phyloP scores from a whole-genome alignment of 306 rosid genomes.

The Betula pendula region DNA sequence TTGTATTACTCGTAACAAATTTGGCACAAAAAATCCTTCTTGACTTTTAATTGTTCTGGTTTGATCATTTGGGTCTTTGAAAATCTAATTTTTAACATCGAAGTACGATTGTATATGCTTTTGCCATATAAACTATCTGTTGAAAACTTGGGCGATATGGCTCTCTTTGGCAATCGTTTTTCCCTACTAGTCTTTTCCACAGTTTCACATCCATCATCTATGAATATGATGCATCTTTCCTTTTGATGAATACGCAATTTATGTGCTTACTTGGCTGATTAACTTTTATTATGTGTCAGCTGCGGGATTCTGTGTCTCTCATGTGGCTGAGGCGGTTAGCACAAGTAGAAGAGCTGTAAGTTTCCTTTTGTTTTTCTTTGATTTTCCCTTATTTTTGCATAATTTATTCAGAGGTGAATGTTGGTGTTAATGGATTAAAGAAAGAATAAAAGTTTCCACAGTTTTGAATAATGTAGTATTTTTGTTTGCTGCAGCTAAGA shows the following conservation, averaged over 20 bases:
- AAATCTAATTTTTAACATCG: background rate
- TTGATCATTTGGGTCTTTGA: background rate
- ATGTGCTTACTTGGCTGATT: background rate
- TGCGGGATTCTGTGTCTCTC: slow-evolving; percentile 41
- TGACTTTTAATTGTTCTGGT: background rate
- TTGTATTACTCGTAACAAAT: background rate
- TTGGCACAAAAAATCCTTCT: background rate
- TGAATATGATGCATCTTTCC: background rate
- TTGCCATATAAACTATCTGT: background rate
- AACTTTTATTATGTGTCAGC: slow-evolving; percentile 29
- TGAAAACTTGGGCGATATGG: background rate
- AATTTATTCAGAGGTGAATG: background rate
- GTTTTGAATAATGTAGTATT: background rate
- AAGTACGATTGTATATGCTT: background rate
- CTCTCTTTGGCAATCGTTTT: background rate
- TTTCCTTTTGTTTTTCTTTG: background rate
- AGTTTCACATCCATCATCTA: background rate
- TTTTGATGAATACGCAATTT: background rate
- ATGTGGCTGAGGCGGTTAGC: slow-evolving; percentile 58
- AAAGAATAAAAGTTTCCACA: background rate
- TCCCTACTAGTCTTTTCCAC: background rate
- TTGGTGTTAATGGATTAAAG: background rate
- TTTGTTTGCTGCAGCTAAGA: slow-evolving; percentile 50
- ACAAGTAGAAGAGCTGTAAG: slow-evolving; percentile 69
- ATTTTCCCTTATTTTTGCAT: background rate